These are phyloP conservation scores for Lentinula sp. DNA, from an alignment of 768 basidiomycete genomes.

Conservation along the genomic window DNA sequence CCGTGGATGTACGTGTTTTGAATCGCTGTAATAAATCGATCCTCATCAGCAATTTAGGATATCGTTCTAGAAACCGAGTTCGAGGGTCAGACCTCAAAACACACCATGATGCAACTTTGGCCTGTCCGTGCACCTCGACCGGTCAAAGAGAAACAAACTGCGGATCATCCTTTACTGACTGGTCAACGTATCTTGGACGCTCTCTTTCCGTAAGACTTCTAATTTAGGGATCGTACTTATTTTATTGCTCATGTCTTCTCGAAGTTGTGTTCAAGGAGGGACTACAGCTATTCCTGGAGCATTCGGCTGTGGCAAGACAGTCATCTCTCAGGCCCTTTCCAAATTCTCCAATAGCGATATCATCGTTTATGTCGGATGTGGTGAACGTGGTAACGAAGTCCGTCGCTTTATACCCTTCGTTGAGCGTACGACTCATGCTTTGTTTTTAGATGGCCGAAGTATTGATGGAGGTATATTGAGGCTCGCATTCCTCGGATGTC, in stretches of 20 bases:
- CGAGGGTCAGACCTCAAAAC: slow-evolving; percentile 87
- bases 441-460: slow-evolving; percentile 84
- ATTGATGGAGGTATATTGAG: slow-evolving; percentile 76
- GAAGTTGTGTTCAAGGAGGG: slow-evolving; percentile 90
- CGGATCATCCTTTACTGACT: slow-evolving; percentile 86
- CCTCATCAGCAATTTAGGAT: slow-evolving; percentile 47
- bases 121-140: slow-evolving; percentile 97
- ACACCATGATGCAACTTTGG: slow-evolving; percentile 98
- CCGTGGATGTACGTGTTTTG: slow-evolving; percentile 64
- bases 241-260: neutral
- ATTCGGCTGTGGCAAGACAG: slow-evolving; percentile 98
- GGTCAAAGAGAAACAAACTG: slow-evolving; percentile 91
- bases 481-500: neutral
- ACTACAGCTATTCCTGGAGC: slow-evolving; percentile 98
- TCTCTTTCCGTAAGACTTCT: slow-evolving; percentile 76
- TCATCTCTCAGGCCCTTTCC: slow-evolving; percentile 96
- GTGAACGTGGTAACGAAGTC: slow-evolving; percentile 96
- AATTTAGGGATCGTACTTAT: neutral
- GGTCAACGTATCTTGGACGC: slow-evolving; percentile 97
- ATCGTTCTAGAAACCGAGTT: slow-evolving; percentile 97
- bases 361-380: slow-evolving; percentile 98
- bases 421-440: slow-evolving; percentile 5
- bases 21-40: neutral
- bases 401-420: slow-evolving; percentile 10
- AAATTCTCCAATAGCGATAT: slow-evolving; percentile 99